These are phyloP conservation scores for Fusarium burgessii DNA, from an alignment of 2,329 filamentous ascomycete genomes.

Conservation along the genomic window DNA sequence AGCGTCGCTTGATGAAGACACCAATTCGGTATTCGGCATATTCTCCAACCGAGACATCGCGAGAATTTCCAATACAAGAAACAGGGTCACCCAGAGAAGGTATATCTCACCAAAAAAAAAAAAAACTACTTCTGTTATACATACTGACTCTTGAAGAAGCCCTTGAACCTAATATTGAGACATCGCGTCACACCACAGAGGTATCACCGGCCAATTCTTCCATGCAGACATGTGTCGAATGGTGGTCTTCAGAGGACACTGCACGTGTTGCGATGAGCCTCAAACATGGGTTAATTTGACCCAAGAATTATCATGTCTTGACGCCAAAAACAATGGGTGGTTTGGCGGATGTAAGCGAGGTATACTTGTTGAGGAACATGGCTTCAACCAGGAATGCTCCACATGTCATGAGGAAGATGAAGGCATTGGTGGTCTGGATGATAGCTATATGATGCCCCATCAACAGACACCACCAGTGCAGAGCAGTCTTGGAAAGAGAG, in stretches of 20 bases:
- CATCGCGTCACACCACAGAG: constrained; percentile 2
- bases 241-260: constrained; percentile 58
- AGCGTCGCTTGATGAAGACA: constrained; percentile 27
- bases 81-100: background rate
- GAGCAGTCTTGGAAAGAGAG: constrained; percentile 36
- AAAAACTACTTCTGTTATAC: background rate
- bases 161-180: background rate
- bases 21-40: constrained; percentile 11
- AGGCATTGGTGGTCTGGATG: constrained; percentile 56
- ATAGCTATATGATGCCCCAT: constrained; percentile 37
- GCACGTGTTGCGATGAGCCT: constrained; percentile 56
- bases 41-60: constrained; percentile 17
- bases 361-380: constrained; percentile 57
- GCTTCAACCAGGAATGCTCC: constrained; percentile 62
- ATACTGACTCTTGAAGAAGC: constrained; percentile 5
- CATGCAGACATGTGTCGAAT: constrained; percentile 60
- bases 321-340: constrained; percentile 61
- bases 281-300: constrained; percentile 60
- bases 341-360: constrained; percentile 60
- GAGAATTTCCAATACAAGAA: constrained; percentile 3
- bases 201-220: background rate
- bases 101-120: background rate
- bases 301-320: constrained; percentile 61
- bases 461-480: constrained; percentile 6
- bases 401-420: constrained; percentile 57